Evolutionary conservation across 352 stramenopile species (phyloP), one percentile per base, ranked within the genome.

Genomic region (Thalassiosira pacifica): DNA sequence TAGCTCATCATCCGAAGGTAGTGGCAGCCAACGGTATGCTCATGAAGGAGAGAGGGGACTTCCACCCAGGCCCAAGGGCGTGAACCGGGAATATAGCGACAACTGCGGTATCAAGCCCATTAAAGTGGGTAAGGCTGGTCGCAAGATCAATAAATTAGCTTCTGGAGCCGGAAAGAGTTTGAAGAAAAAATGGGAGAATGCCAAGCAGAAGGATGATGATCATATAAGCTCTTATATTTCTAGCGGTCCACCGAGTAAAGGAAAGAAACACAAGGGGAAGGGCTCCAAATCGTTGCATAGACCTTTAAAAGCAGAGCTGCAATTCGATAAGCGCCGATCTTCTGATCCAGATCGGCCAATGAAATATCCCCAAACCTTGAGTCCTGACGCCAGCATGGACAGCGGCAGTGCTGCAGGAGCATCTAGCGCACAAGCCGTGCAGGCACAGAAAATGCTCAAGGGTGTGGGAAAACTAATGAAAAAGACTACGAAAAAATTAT

Each of bases 221-320:
- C 52, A 42, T 32, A 71, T 79, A 31, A 24, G n/a, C 10, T 53
- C 32, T 2, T 79, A 79, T 40, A 79, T 79, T 48, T 70, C 71
- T 5, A 52, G 71, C 19, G 71, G 71, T 19, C 57, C 52, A 19
- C 57, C 71, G 10, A n/a, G n/a, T n/a, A n/a, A n/a, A n/a, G n/a
- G n/a, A n/a, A 42, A 42, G 10, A 42, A 42, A 42, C 4, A 10
- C 53, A 68, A 61, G 32, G 34, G 48, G 8, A 34, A 57, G 27
- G 40, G n/a, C 1, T 48, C 29, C n/a, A n/a, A n/a, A 40, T 69
- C 31, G 27, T 69, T 59, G 3, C 48, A 59, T 19, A 22, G 48
- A 11, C 8, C 3, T 59, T n/a, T n/a, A n/a, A n/a, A n/a, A n/a
- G n/a, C n/a, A n/a, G n/a, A n/a, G n/a, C n/a, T n/a, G n/a, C n/a